Evolutionary conservation across 108 stramenopile genomes (phyloP).

Genomic region (Skeletonema costatum): DNA sequence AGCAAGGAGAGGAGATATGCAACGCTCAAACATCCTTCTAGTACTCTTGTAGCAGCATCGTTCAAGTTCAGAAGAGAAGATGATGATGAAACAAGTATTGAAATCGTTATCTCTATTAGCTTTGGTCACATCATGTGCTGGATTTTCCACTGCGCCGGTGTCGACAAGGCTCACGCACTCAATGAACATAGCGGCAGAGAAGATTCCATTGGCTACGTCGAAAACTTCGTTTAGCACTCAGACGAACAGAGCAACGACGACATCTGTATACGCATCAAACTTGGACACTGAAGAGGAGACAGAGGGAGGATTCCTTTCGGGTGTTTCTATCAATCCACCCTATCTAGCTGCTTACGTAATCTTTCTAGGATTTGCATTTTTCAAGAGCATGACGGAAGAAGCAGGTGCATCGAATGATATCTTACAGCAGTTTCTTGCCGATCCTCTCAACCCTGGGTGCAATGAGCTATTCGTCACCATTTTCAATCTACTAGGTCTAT

Average conservation of each 20-base stretch:
- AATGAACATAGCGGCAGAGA: neutral
- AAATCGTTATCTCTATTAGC: neutral
- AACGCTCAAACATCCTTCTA: too few species aligned
- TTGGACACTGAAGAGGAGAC: conserved; percentile 2
- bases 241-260: neutral
- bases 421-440: conserved; percentile 47
- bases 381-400: conserved; percentile 19
- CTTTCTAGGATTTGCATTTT: conserved; percentile 38
- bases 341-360: conserved; percentile 46
- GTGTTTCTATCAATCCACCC: conserved; percentile 35
- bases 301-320: conserved; percentile 2
- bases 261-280: neutral
- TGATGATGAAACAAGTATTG: neutral
- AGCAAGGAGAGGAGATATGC: too few species aligned
- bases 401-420: conserved; percentile 46
- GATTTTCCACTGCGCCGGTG: neutral
- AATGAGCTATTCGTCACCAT: conserved; percentile 63
- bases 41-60: too few species aligned
- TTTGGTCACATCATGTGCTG: neutral
- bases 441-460: conserved; percentile 62
- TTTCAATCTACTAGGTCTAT: conserved; percentile 64
- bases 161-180: neutral
- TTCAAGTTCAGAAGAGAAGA: neutral
- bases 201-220: neutral
- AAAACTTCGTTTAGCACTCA: neutral